phyloP scores from a whole-genome alignment of 371 early-diverging fungal genomes.

The Mortierella sp. region DNA sequence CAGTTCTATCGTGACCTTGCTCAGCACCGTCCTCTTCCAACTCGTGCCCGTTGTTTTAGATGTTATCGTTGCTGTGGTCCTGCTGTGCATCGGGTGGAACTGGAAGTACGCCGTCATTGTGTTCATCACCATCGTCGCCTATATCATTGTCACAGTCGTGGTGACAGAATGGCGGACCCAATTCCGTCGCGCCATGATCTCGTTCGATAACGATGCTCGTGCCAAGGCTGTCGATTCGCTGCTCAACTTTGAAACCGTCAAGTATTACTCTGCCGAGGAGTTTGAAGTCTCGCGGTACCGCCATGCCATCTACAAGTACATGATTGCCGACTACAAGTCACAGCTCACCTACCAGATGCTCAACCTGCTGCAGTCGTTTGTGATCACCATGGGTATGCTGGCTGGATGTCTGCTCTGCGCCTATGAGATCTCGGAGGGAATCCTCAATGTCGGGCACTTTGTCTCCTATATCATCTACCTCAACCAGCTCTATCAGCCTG shows the following conservation, averaged over 20 bases:
- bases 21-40: constrained; percentile 89
- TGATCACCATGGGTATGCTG: constrained; percentile 87
- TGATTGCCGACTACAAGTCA: constrained; percentile 86
- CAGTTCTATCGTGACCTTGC: constrained; percentile 78
- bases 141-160: constrained; percentile 81
- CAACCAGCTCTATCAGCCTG: constrained; percentile 81
- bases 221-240: constrained; percentile 92
- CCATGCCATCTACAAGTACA: constrained; percentile 80
- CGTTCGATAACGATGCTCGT: constrained; percentile 80
- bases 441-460: constrained; percentile 86
- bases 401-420: constrained; percentile 85
- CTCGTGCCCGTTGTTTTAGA: constrained; percentile 90
- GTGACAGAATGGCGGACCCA: constrained; percentile 95
- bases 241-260: constrained; percentile 97
- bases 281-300: constrained; percentile 87
- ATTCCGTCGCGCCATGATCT: constrained; percentile 82
- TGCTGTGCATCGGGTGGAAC: constrained; percentile 78
- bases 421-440: constrained; percentile 79
- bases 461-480: constrained; percentile 88
- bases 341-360: constrained; percentile 81
- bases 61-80: constrained; percentile 81
- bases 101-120: constrained; percentile 84
- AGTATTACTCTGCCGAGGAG: constrained; percentile 84
- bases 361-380: constrained; percentile 86
- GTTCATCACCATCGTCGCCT: constrained; percentile 86